Evolutionary conservation across 1,139 yeast species (phyloP).

Genomic region (Candida dubliniensis): DNA sequence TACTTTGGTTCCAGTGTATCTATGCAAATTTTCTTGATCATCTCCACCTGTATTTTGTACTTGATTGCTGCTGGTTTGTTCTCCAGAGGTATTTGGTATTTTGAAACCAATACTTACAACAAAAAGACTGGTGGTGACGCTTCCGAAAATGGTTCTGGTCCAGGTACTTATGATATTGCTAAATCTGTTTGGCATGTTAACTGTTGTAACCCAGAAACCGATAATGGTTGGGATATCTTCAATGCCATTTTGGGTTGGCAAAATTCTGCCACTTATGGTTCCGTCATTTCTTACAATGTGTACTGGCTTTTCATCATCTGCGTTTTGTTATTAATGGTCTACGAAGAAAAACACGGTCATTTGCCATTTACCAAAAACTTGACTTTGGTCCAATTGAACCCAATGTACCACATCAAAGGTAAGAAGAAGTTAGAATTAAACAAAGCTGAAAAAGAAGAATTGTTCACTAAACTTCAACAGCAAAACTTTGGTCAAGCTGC

Average conservation of each 20-base stretch:
- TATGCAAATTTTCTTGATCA: constrained; percentile 70
- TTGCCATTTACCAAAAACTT: constrained; percentile 45
- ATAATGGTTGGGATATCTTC: constrained; percentile 88
- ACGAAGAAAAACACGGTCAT: constrained; percentile 57
- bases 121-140: constrained; percentile 78
- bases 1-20: constrained; percentile 71
- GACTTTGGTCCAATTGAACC: constrained; percentile 59
- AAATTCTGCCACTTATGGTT: constrained; percentile 83
- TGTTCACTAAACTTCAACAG: constrained; percentile 46
- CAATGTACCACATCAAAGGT: constrained; percentile 67
- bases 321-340: constrained; percentile 54
- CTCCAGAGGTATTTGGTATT: constrained; percentile 84
- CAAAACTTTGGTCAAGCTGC: constrained; percentile 18
- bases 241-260: constrained; percentile 89
- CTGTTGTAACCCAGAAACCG: constrained; percentile 84
- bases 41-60: constrained; percentile 76
- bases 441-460: constrained; percentile 50
- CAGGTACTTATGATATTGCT: constrained; percentile 77
- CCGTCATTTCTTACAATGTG: constrained; percentile 73
- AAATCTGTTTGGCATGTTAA: constrained; percentile 84
- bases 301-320: constrained; percentile 69
- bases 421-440: constrained; percentile 63
- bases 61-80: constrained; percentile 81
- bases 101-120: constrained; percentile 63
- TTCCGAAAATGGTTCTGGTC: constrained; percentile 79